Evolutionary conservation across 768 basidiomycete genomes (phyloP).

Genomic region (Cyathus striatus): DNA sequence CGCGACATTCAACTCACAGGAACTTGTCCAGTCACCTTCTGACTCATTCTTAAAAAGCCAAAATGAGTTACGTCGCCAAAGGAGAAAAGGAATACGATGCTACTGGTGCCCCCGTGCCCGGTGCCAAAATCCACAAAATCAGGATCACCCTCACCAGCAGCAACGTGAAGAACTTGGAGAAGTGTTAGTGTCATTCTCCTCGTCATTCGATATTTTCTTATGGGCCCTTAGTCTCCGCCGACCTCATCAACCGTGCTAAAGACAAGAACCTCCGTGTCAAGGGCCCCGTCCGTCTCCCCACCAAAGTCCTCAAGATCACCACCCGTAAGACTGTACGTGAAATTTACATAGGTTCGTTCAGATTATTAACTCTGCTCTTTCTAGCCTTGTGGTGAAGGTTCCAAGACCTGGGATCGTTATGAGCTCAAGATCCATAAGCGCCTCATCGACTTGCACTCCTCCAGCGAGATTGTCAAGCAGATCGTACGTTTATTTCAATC

Average conservation of each 20-base stretch:
- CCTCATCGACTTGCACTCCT: slow-evolving; percentile 97
- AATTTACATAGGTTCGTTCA: background rate
- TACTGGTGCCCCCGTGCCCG: slow-evolving; percentile 77
- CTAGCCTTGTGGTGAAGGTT: slow-evolving; percentile 99
- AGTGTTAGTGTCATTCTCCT: slow-evolving; percentile 56
- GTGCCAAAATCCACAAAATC: slow-evolving; percentile 97
- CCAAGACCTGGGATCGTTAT: slow-evolving; percentile 99
- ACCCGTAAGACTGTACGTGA: slow-evolving; percentile 92
- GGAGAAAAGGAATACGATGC: slow-evolving; percentile 98
- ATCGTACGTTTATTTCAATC: slow-evolving; percentile 72
- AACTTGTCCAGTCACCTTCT: slow-evolving; percentile 65
- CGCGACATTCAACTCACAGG: background rate
- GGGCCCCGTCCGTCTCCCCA: slow-evolving; percentile 97
- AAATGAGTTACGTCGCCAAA: slow-evolving; percentile 99
- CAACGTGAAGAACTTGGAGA: slow-evolving; percentile 98
- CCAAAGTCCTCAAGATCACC: slow-evolving; percentile 98
- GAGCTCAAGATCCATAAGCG: slow-evolving; percentile 99
- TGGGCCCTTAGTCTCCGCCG: slow-evolving; percentile 69
- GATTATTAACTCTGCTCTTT: slow-evolving; percentile 5
- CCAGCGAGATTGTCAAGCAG: slow-evolving; percentile 99
- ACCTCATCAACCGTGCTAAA: slow-evolving; percentile 98
- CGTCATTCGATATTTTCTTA: background rate
- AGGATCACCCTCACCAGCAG: slow-evolving; percentile 97
- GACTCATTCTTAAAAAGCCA: slow-evolving; percentile 49
- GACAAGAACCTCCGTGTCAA: slow-evolving; percentile 99